Evolutionary conservation across 2,329 filamentous ascomycete species (phyloP).

Genomic region (Penicillium aurantiogriseum): DNA sequence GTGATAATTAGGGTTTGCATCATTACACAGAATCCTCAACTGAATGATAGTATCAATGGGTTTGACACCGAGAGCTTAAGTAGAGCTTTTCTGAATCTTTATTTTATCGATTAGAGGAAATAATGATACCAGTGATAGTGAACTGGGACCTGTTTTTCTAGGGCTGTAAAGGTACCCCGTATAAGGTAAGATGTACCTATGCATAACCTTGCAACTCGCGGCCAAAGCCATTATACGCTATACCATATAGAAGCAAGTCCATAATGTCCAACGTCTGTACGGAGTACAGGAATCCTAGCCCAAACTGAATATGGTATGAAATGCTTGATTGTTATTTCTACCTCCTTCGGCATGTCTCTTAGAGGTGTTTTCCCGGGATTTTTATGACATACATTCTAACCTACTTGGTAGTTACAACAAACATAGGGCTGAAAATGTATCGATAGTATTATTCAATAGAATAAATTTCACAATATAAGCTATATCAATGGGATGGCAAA

Average conservation of each 20-base stretch:
- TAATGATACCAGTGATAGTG: not conserved
- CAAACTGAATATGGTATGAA: not conserved
- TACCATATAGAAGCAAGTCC: not conserved
- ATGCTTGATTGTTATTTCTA: not conserved
- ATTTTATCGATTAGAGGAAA: not conserved
- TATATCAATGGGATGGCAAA: not conserved
- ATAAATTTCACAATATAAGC: not conserved
- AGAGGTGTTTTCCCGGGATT: too few relatives aligned
- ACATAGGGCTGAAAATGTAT: not conserved
- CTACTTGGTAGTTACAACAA: not conserved
- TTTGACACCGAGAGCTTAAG: conserved; percentile 4
- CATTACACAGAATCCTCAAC: not conserved
- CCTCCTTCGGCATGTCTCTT: not conserved
- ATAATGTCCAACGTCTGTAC: not conserved
- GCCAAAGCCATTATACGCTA: not conserved
- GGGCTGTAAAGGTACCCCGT: not conserved
- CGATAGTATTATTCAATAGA: not conserved
- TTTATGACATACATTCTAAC: not conserved
- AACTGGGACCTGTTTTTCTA: not conserved
- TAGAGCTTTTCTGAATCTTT: not conserved
- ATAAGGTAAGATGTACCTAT: not conserved
- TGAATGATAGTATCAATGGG: not conserved
- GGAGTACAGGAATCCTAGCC: too few relatives aligned
- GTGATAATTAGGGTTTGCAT: conserved; percentile 4
- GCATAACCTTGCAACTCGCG: not conserved